These are phyloP conservation scores for Colletotrichum musicola DNA, from an alignment of 2,329 filamentous ascomycete species.

Conservation along the genomic window DNA sequence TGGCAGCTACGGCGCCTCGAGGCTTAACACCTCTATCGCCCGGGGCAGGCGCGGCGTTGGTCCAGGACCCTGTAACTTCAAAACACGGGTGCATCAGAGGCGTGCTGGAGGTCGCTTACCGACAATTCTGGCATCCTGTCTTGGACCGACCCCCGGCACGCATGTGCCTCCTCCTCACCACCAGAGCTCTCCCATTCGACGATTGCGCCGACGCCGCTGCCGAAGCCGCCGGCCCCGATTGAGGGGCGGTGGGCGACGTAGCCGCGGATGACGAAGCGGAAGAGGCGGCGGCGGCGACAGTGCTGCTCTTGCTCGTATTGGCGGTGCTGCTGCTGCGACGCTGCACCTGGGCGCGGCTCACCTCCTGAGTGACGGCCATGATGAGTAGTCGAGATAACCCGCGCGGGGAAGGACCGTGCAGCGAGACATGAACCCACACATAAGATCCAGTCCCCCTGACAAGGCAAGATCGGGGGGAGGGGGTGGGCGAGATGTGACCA, in stretches of 20 bases:
- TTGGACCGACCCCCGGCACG: slow-evolving; percentile 6
- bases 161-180: slow-evolving; percentile 4
- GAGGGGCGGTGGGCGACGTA: too few relatives aligned
- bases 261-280: too few relatives aligned
- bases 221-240: too few relatives aligned
- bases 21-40: too few relatives aligned
- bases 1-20: too few relatives aligned
- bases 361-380: slow-evolving; percentile 1
- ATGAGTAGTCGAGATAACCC: slow-evolving; percentile 3
- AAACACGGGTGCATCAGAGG: too few relatives aligned
- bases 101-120: slow-evolving; percentile 9
- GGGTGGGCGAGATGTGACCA: slow-evolving; percentile 13
- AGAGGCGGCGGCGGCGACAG: too few relatives aligned
- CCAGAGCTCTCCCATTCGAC: background rate
- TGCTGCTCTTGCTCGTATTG: too few relatives aligned
- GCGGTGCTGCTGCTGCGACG: background rate
- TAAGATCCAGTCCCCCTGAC: background rate
- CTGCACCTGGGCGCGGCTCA: background rate
- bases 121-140: slow-evolving; percentile 16
- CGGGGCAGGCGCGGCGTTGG: too few relatives aligned
- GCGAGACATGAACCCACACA: slow-evolving; percentile 21
- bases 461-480: slow-evolving; percentile 6
- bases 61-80: too few relatives aligned
- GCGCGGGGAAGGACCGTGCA: slow-evolving; percentile 22
- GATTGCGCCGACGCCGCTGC: background rate